Evolutionary conservation across 441 rosid species (phyloP).

Genomic region (Gossypium lobatum): DNA sequence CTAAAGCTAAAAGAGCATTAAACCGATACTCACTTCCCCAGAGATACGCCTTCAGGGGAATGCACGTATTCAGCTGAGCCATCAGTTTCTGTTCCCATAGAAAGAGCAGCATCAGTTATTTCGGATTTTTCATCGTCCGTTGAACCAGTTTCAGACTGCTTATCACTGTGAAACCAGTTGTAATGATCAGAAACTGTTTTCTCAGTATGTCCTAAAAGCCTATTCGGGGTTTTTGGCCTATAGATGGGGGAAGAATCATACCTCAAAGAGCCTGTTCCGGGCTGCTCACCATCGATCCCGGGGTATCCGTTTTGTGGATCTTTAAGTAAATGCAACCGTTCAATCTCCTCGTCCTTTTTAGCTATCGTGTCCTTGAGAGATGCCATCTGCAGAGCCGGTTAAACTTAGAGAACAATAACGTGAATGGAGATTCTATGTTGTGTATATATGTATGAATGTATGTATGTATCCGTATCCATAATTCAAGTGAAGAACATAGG

Average conservation of each 20-base stretch:
- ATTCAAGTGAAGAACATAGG: too few relatives aligned
- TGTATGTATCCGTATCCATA: background rate
- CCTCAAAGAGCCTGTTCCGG: conserved; percentile 9
- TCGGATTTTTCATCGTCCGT: conserved; percentile 42
- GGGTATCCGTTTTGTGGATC: conserved; percentile 38
- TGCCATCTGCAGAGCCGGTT: conserved; percentile 34
- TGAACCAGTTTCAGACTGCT: conserved; percentile 22
- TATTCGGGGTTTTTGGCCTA: conserved; percentile 19
- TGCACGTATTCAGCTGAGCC: conserved; percentile 24
- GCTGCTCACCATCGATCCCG: conserved; percentile 17
- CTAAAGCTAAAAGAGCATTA: background rate
- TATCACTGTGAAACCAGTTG: conserved; percentile 14
- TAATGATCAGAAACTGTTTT: conserved; percentile 28
- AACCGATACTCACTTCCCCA: conserved; percentile 26
- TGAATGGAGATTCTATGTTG: background rate
- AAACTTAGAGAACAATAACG: conserved; percentile 9
- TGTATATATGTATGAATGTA: background rate
- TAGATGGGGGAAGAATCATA: conserved; percentile 14
- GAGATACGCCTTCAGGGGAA: conserved; percentile 22
- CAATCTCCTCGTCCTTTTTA: conserved; percentile 60
- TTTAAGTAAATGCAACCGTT: conserved; percentile 41
- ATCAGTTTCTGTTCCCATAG: conserved; percentile 38
- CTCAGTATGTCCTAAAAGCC: conserved; percentile 26
- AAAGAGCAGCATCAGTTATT: conserved; percentile 34
- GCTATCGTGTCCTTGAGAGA: conserved; percentile 50